Evolutionary conservation across 768 basidiomycete species (phyloP), one percentile per base, ranked within the genome.

Genomic region (Leccinum subtestaceum): DNA sequence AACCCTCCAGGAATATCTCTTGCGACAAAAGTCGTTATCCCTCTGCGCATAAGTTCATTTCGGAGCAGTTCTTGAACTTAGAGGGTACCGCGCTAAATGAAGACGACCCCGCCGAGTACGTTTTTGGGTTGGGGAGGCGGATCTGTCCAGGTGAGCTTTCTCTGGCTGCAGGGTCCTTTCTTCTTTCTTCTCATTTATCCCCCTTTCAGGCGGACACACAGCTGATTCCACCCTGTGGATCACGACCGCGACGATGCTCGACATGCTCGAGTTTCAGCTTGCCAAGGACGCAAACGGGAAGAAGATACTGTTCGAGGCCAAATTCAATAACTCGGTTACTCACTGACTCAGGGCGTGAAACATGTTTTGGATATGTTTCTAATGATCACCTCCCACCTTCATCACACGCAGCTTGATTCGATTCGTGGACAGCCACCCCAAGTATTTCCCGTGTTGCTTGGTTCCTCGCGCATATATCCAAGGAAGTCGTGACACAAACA

Each of bases 31-130:
- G 19, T 21, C 53, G 58, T 2, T 66, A 63, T 29, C 61, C 55
- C 6, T 32, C 60, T 31, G 51, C 61, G 19, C 19, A 53, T 11
- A 29, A 38, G 12, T 66, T 65, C 21, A 17, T 59, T 6, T 61
- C 65, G 11, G 64, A 63, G 43, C 31, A 61, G 36, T 65, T 65
- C 32, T 38, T 66, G 10, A 40, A 58, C 49, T n/a, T 27, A 1
- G 19, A 62, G 10, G 63, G 63, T 6, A 27, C 5, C 38, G 15
- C 17, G 8, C 23, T 66, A 17, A 66, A 45, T 3, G 49, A 34
- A 34, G 32, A 52, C 19, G 11, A 45, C 52, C 12, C 56, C 2
- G 9, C 45, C 3, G 38, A 56, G 2, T 62, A 48, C 10, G 2
- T 10, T 58, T 13, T 65, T 59, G 65, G 65, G 2, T 49, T 49